Conservation (phyloP, 148 eudicot genomes). For the Cornus suecica region DNA sequence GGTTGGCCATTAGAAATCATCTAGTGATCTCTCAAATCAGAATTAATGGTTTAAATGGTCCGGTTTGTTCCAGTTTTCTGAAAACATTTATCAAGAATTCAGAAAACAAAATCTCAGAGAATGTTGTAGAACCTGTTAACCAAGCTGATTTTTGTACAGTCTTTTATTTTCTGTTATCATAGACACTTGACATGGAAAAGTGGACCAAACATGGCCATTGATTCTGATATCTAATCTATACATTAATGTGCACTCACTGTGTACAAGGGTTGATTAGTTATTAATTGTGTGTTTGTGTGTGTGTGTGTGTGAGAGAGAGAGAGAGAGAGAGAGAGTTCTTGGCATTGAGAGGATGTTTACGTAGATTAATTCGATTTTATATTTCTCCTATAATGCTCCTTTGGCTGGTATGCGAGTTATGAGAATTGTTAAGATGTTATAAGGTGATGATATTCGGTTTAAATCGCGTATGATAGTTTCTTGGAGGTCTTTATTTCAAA, state of each 20-base stretch:
- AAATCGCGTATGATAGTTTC: background rate
- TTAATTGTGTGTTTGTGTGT: background rate
- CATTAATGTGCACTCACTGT: background rate
- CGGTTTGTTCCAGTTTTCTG: too few relatives aligned
- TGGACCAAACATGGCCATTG: too few relatives aligned
- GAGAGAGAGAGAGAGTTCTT: too few relatives aligned
- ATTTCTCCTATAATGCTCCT: background rate
- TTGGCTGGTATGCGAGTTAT: slow-evolving; percentile 2
- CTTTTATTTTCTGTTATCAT: too few relatives aligned
- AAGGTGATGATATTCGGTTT: background rate
- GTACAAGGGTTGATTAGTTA: background rate
- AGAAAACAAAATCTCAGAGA: too few relatives aligned
- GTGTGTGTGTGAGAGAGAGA: too few relatives aligned
- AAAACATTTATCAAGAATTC: too few relatives aligned
- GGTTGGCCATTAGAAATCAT: background rate
- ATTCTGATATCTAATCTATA: background rate
- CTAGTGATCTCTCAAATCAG: background rate
- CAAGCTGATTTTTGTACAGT: too few relatives aligned
- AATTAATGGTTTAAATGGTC: background rate
- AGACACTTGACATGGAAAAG: too few relatives aligned
- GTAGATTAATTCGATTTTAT: background rate
- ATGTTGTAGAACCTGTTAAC: too few relatives aligned
- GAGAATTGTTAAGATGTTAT: background rate
- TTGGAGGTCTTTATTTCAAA: background rate
- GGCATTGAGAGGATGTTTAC: too few relatives aligned